These are phyloP conservation scores for Candida labiduridarum DNA, from an alignment of 1,139 yeast genomes.

Conservation along the genomic window DNA sequence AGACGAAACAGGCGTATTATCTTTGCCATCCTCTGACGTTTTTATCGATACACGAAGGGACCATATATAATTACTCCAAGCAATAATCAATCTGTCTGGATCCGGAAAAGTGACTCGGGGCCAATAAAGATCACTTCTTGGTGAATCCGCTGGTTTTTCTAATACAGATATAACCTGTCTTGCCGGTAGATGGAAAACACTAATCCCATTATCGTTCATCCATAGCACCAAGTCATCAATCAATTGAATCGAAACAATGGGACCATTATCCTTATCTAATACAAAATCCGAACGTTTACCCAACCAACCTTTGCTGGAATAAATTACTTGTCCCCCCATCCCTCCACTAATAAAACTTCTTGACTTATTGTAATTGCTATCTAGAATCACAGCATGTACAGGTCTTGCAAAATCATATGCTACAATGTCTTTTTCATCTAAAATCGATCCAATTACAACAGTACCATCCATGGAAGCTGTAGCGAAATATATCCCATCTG, in stretches of 20 bases:
- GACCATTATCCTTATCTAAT: constrained; percentile 65
- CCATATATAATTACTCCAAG: constrained; percentile 87
- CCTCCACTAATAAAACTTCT: constrained; percentile 85
- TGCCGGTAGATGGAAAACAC: constrained; percentile 54
- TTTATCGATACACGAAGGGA: constrained; percentile 53
- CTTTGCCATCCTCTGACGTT: constrained; percentile 19
- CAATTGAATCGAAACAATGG: constrained; percentile 66
- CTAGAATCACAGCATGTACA: constrained; percentile 81
- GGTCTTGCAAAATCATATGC: constrained; percentile 89
- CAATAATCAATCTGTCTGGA: constrained; percentile 67
- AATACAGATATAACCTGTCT: constrained; percentile 51
- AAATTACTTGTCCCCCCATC: constrained; percentile 78
- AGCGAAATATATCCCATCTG: constrained; percentile 76
- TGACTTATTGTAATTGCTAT: constrained; percentile 61
- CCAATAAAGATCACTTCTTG: constrained; percentile 81
- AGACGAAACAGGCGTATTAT: constrained; percentile 21
- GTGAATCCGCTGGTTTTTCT: constrained; percentile 59
- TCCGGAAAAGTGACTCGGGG: constrained; percentile 76
- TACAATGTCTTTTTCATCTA: constrained; percentile 62
- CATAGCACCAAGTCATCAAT: constrained; percentile 71
- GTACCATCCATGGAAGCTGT: constrained; percentile 95
- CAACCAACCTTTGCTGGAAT: constrained; percentile 83
- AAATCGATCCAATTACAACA: constrained; percentile 73
- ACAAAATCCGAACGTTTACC: constrained; percentile 74
- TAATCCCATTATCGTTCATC: constrained; percentile 84